Evolutionary conservation across 106 monocot species (phyloP).

Genomic region (Alisma plantagoaquatica): DNA sequence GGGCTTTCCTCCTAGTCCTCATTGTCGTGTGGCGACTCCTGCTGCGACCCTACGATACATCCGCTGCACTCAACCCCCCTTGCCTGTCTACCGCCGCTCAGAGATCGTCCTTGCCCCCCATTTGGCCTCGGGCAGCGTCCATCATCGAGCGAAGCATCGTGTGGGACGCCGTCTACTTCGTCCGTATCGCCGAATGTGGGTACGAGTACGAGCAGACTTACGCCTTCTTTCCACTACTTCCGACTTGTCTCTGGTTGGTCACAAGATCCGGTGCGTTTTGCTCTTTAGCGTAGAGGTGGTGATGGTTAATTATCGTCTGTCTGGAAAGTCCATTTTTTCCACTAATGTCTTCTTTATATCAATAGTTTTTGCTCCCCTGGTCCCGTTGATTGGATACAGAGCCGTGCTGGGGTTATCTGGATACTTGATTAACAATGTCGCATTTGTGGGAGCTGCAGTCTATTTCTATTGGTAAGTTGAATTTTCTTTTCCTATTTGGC

Average conservation of each 20-base stretch:
- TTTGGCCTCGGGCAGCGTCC: constrained; percentile 30
- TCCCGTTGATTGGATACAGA: constrained; percentile 63
- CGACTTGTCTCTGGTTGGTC: constrained; percentile 32
- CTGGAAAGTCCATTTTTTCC: neutral
- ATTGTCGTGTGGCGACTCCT: constrained; percentile 35
- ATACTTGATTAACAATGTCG: constrained; percentile 60
- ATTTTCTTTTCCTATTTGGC: no score
- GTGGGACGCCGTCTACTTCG: constrained; percentile 90
- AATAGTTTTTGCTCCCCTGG: constrained; percentile 68
- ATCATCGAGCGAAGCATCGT: constrained; percentile 63
- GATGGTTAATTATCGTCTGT: neutral
- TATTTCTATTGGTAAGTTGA: constrained; percentile 64
- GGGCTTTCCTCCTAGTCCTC: constrained; percentile 54
- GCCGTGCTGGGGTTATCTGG: constrained; percentile 74
- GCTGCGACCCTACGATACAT: constrained; percentile 87
- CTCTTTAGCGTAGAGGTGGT: neutral
- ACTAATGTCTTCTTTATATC: neutral
- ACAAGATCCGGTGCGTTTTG: constrained; percentile 46
- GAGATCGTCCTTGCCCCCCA: neutral
- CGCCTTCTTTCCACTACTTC: constrained; percentile 86
- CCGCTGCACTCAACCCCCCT: constrained; percentile 65
- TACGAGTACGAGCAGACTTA: constrained; percentile 97
- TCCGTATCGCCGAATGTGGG: constrained; percentile 83
- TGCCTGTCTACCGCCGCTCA: constrained; percentile 36
- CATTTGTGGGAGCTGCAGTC: constrained; percentile 67